A percentile compares a stretch with the other conserved stretches of the same genome.
Conservation (phyloP, 495 filamentous ascomycete genomes). For the Trichoderma reesei region DNA sequence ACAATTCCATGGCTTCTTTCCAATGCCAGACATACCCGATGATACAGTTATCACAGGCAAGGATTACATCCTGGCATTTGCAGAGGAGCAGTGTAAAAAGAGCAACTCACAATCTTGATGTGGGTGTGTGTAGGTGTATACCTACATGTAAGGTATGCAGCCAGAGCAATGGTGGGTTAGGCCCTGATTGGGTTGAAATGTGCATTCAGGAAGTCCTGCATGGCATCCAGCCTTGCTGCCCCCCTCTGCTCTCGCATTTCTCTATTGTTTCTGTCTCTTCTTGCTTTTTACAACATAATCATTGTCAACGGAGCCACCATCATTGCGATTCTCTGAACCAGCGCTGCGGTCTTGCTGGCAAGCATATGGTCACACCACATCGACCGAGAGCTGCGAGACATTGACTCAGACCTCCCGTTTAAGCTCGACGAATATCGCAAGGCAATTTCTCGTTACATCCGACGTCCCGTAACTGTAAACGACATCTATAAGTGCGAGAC, state of each 20-base stretch:
- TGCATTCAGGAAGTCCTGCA: not conserved
- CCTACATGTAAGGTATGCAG: not conserved
- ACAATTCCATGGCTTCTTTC: too few species aligned
- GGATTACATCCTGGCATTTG: not conserved
- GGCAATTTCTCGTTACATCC: not conserved
- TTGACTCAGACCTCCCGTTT: not conserved
- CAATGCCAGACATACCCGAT: too few species aligned
- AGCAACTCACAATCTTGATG: not conserved
- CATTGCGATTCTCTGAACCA: not conserved
- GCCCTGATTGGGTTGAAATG: conserved; percentile 7
- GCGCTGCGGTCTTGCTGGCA: not conserved
- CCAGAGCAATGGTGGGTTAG: not conserved
- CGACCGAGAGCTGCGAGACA: not conserved
- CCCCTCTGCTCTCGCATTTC: not conserved
- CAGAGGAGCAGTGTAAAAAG: not conserved
- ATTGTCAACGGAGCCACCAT: not conserved
- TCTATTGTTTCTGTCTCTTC: too few species aligned
- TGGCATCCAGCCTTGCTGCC: not conserved
- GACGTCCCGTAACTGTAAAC: not conserved
- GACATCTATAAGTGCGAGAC: not conserved
- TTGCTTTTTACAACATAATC: not conserved
- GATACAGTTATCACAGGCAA: not conserved
- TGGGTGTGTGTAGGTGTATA: too few species aligned
- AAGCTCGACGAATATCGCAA: not conserved
- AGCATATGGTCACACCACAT: not conserved